These are phyloP conservation scores for Trichoderma polysporum DNA, from an alignment of 2,329 filamentous ascomycete genomes.

Conservation along the genomic window DNA sequence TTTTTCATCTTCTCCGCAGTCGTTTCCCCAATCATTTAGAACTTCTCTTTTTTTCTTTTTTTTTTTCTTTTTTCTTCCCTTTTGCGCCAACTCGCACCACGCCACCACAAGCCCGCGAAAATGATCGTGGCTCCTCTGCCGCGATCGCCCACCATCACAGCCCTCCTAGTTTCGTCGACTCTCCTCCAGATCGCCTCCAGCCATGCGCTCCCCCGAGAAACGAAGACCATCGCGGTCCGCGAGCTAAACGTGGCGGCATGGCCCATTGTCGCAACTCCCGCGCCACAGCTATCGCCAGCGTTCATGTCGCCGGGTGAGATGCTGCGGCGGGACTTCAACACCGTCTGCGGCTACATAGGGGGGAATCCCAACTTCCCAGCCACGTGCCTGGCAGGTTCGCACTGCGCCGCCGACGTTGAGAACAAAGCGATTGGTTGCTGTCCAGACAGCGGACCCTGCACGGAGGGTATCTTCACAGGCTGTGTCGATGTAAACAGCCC, in stretches of 20 bases:
- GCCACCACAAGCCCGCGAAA: background rate
- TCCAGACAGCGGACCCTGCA: slow-evolving; percentile 51
- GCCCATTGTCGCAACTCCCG: slow-evolving; percentile 41
- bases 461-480: slow-evolving; percentile 55
- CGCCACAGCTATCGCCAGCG: slow-evolving; percentile 36
- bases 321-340: slow-evolving; percentile 48
- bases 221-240: slow-evolving; percentile 37
- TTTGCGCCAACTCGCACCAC: background rate
- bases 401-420: slow-evolving; percentile 54
- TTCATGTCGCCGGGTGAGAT: slow-evolving; percentile 25
- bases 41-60: background rate
- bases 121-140: slow-evolving; percentile 17
- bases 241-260: slow-evolving; percentile 43
- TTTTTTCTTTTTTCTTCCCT: background rate
- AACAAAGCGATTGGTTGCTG: slow-evolving; percentile 57
- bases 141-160: slow-evolving; percentile 11
- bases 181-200: slow-evolving; percentile 36
- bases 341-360: slow-evolving; percentile 58
- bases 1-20: background rate
- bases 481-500: slow-evolving; percentile 55
- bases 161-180: slow-evolving; percentile 14
- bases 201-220: slow-evolving; percentile 44
- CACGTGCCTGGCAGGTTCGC: slow-evolving; percentile 57
- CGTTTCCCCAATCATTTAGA: background rate
- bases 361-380: slow-evolving; percentile 53